Evolutionary conservation across 257 asterid species (phyloP).

Genomic region (Solanum phureja): DNA sequence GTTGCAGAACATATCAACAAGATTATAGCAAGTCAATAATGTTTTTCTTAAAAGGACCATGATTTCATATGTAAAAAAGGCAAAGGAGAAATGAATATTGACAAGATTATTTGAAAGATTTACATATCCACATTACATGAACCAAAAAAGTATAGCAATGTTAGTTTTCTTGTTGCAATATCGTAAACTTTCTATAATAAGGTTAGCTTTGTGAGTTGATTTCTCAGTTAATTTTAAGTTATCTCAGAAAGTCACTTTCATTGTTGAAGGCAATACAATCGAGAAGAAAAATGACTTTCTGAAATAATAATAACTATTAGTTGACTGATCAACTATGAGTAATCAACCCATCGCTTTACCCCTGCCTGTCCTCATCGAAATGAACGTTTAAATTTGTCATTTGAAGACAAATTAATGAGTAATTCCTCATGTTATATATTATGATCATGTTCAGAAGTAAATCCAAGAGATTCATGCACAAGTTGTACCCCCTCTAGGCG

Average conservation of each 20-base stretch:
- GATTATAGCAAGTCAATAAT: not conserved
- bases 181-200: not conserved
- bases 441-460: not conserved
- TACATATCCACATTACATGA: not conserved
- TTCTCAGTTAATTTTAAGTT: not conserved
- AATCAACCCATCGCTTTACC: not conserved
- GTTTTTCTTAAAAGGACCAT: not conserved
- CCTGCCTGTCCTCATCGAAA: not conserved
- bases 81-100: not conserved
- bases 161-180: not conserved
- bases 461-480: not conserved
- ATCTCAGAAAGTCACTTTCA: not conserved
- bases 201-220: not conserved
- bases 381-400: not conserved
- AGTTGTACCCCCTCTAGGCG: not conserved
- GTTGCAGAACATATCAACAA: not conserved
- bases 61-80: not conserved
- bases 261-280: not conserved
- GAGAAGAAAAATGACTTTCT: not conserved
- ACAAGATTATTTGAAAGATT: not conserved
- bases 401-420: not conserved
- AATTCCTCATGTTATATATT: not conserved
- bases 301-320: not conserved
- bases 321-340: not conserved
- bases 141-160: not conserved